These are phyloP conservation scores for Hypoxylon sp. DNA, from an alignment of 2,329 filamentous ascomycete genomes.

Conservation along the genomic window DNA sequence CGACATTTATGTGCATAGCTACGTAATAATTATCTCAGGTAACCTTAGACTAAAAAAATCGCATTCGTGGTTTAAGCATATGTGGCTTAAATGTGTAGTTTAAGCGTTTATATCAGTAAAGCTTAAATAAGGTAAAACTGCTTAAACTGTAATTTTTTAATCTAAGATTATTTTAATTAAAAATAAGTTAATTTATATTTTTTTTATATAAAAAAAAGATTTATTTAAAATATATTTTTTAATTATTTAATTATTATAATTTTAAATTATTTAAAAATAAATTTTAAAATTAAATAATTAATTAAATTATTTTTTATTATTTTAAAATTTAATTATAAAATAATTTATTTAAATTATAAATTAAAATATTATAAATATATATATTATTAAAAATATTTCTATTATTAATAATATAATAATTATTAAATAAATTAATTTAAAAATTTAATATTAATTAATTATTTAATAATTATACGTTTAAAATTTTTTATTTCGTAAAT, in stretches of 20 bases:
- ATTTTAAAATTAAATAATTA: slow-evolving; percentile 1
- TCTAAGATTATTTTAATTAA: neutral
- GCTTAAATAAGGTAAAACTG: neutral
- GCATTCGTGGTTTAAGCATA: neutral
- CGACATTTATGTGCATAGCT: too few species aligned
- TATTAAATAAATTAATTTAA: neutral
- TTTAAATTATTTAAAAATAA: slow-evolving; percentile 2
- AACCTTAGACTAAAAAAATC: neutral
- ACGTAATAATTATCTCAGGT: too few species aligned
- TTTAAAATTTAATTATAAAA: slow-evolving; percentile 1
- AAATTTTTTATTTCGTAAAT: neutral
- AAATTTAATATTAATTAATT: neutral
- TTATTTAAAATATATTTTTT: neutral
- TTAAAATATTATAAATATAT: neutral
- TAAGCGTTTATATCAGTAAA: neutral
- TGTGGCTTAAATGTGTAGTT: neutral
- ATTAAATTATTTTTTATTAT: neutral
- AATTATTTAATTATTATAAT: neutral
- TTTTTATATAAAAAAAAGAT: slow-evolving; percentile 1
- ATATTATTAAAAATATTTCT: neutral
- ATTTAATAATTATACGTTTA: neutral
- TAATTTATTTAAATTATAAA: neutral
- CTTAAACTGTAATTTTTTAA: too few species aligned
- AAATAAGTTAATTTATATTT: neutral
- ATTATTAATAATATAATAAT: slow-evolving; percentile 1